These are phyloP conservation scores for Plasmodium gaboni DNA, from an alignment of 169 alveolate species.

Conservation along the genomic window DNA sequence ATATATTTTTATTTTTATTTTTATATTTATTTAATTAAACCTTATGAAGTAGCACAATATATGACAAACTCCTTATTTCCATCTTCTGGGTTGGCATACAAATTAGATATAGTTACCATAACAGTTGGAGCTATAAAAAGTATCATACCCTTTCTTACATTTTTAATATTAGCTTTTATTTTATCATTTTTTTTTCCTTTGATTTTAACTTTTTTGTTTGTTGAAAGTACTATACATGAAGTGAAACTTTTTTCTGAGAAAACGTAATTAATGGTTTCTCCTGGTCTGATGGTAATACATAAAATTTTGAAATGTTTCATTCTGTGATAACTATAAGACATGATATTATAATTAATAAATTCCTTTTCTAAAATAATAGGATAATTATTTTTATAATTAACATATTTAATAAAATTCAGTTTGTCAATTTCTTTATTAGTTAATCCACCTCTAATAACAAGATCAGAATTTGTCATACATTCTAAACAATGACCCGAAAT, in stretches of 20 bases:
- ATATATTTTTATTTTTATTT: no score
- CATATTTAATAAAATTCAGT: slow-evolving; percentile 57
- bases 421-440: slow-evolving; percentile 95
- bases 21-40: no score
- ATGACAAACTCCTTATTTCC: slow-evolving; percentile 56
- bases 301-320: slow-evolving; percentile 59
- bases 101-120: slow-evolving; percentile 33
- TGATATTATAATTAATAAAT: slow-evolving; percentile 52
- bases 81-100: slow-evolving; percentile 23
- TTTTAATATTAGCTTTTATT: slow-evolving; percentile 54
- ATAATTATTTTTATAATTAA: slow-evolving; percentile 42
- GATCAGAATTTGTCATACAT: slow-evolving; percentile 95
- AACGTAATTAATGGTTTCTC: slow-evolving; percentile 24
- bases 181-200: slow-evolving; percentile 60
- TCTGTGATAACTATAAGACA: slow-evolving; percentile 46
- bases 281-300: slow-evolving; percentile 47
- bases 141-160: slow-evolving; percentile 25
- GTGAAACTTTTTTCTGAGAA: slow-evolving; percentile 49
- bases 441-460: slow-evolving; percentile 97
- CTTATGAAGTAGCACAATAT: slow-evolving; percentile 57
- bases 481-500: slow-evolving; percentile 95
- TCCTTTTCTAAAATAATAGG: slow-evolving; percentile 60
- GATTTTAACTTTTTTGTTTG: slow-evolving; percentile 40
- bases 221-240: slow-evolving; percentile 44
- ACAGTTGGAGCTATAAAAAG: slow-evolving; percentile 49